phyloP scores from a whole-genome alignment of 495 filamentous ascomycete genomes.

The Trichoderma asperelloides region DNA sequence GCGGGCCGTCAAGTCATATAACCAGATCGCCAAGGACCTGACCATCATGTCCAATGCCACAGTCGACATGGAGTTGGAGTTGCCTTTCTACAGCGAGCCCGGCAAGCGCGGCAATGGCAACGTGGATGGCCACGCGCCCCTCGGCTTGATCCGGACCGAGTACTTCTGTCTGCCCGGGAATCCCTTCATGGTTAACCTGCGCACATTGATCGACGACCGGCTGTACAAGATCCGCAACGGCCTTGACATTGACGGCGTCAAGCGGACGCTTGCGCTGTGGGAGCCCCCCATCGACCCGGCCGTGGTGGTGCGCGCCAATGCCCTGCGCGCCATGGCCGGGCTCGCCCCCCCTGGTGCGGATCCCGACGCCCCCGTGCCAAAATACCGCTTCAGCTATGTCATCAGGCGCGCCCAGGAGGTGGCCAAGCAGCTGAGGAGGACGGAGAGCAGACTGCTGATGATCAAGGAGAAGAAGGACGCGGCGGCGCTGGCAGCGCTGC shows the following conservation, averaged over 20 bases:
- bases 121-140: too few species aligned
- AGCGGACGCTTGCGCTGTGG: slow-evolving; percentile 18
- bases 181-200: slow-evolving; percentile 12
- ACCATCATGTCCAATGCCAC: background rate
- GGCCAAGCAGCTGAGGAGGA: slow-evolving; percentile 17
- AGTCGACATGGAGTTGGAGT: slow-evolving; percentile 11
- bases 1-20: slow-evolving; percentile 13
- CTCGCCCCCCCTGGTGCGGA: slow-evolving; percentile 15
- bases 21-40: background rate
- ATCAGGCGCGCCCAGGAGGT: slow-evolving; percentile 25
- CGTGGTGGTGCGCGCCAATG: slow-evolving; percentile 15
- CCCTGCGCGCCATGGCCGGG: slow-evolving; percentile 11
- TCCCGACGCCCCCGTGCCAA: slow-evolving; percentile 23
- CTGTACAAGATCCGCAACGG: slow-evolving; percentile 28
- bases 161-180: slow-evolving; percentile 28
- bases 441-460: background rate
- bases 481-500: background rate
- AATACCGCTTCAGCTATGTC: slow-evolving; percentile 26
- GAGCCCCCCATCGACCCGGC: slow-evolving; percentile 25
- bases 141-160: too few species aligned
- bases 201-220: slow-evolving; percentile 22
- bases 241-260: slow-evolving; percentile 25
- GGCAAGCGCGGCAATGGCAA: too few species aligned
- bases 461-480: background rate
- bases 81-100: slow-evolving; percentile 6